Evolutionary conservation across 2,329 filamentous ascomycete species (phyloP), one percentile per base, ranked within the genome.

Genomic region (Thyridium curvatum): DNA sequence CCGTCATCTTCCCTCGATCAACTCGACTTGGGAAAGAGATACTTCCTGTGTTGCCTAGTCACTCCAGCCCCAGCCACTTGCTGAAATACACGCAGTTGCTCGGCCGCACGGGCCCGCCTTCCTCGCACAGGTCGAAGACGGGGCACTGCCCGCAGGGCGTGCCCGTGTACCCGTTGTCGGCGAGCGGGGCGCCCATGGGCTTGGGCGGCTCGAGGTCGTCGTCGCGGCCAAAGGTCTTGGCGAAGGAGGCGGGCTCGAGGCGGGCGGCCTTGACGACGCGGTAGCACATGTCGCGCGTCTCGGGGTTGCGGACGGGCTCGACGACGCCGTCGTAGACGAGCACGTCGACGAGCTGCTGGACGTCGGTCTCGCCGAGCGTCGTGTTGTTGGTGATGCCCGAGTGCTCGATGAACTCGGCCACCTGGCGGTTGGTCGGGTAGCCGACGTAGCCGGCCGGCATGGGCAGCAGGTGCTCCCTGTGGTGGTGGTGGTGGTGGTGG

Each of bases 51-150:
- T n/a, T n/a, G n/a, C n/a, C n/a, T n/a, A n/a, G n/a, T n/a, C n/a
- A n/a, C n/a, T 71, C 64, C 47, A 66, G 52, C 1, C 67, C 74
- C 34, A 96, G 62, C 93, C 93, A 98, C 38, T 82, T 77, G 46
- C 85, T 77, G 55, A 94, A 96, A 57, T 98, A 98, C 39, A 88
- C 84, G 61, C 93, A 98, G 37, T 84, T 94, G 47, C 80, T 84
- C 0, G 91, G 87, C 52, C 84, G 94, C 16, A 98, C 88, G 0
- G 89, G 87, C 0, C 91, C 91, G 7, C 88, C 89, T 44, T 94
- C 87, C 48, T 87, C 84, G 58, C 93, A 98, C 2, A 97, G 72
- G 41, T 93, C 84, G 58, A 95, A 95, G 3, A 96, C 91, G 0
- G 93, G 93, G 60, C 93, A 98, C 40, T 80, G 74, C 2, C 91